Evolutionary conservation across 1,284 basidiomycete genomes (phyloP).

Genomic region (Irpex rosettiformis): DNA sequence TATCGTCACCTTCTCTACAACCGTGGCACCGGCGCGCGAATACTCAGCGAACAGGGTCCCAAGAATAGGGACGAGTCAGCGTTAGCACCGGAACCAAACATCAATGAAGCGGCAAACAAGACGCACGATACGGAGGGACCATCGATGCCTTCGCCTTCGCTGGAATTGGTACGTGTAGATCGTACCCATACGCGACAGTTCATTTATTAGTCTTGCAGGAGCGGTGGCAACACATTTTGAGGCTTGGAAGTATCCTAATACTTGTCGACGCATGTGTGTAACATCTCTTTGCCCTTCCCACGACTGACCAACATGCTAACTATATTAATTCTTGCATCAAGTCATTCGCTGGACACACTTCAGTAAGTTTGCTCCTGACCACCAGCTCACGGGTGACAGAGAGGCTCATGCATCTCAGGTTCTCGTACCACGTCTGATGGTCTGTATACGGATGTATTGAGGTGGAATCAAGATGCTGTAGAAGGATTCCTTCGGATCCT

Average conservation of each 20-base stretch:
- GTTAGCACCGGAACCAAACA: background rate
- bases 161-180: conserved; percentile 19
- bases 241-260: conserved; percentile 55
- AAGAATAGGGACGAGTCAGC: background rate
- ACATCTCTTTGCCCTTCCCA: background rate
- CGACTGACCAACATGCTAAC: background rate
- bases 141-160: background rate
- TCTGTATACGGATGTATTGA: conserved; percentile 13
- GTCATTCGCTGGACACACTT: conserved; percentile 77
- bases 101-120: background rate
- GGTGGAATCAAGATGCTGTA: conserved; percentile 38
- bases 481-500: conserved; percentile 54
- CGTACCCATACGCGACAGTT: background rate
- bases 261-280: conserved; percentile 67
- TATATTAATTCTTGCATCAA: conserved; percentile 23
- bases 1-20: conserved; percentile 92
- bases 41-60: conserved; percentile 23
- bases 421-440: conserved; percentile 9
- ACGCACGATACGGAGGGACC: background rate
- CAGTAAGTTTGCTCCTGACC: conserved; percentile 34
- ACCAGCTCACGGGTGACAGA: background rate
- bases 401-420: conserved; percentile 10
- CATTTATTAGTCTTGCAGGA: conserved; percentile 32
- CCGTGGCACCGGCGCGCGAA: conserved; percentile 62
- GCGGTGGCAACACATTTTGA: conserved; percentile 53